Percentiles rank a stretch among this genome's conserved stretches.
These are phyloP conservation scores for Didymellaceae sp. DNA, from an alignment of 2,329 filamentous ascomycete species.

Conservation along the genomic window DNA sequence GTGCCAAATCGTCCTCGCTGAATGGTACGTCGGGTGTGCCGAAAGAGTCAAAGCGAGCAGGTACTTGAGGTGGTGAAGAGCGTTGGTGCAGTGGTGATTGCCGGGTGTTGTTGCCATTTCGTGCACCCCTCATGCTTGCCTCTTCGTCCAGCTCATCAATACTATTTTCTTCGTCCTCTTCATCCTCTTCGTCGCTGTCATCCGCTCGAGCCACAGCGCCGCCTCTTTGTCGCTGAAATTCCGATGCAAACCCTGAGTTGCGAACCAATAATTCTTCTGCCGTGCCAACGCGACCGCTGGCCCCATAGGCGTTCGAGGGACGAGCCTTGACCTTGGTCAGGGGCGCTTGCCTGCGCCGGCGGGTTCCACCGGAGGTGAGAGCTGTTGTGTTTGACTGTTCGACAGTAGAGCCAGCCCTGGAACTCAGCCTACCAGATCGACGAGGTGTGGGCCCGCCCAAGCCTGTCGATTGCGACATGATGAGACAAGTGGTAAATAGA, in stretches of 20 bases:
- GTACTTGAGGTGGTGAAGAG: constrained; percentile 3
- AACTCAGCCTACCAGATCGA: constrained; percentile 38
- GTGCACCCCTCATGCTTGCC: constrained; percentile 21
- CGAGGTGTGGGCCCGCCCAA: constrained; percentile 38
- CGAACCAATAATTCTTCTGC: constrained; percentile 38
- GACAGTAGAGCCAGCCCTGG: constrained; percentile 36
- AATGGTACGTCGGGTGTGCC: constrained; percentile 27
- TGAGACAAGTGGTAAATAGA: constrained; percentile 3
- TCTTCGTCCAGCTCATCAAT: constrained; percentile 24
- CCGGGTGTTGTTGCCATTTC: constrained; percentile 8
- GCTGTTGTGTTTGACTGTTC: constrained; percentile 31
- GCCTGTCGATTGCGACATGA: constrained; percentile 35
- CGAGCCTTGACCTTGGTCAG: constrained; percentile 41
- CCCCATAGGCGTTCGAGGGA: constrained; percentile 47
- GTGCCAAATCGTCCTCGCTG: constrained; percentile 30
- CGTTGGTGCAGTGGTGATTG: constrained; percentile 19
- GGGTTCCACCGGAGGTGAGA: constrained; percentile 23
- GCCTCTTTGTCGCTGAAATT: constrained; percentile 39
- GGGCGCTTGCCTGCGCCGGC: constrained; percentile 30
- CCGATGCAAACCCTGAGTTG: constrained; percentile 41
- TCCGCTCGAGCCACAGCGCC: constrained; percentile 35
- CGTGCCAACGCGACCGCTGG: constrained; percentile 40
- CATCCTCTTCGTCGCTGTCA: constrained; percentile 18
- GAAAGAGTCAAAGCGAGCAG: constrained; percentile 25
- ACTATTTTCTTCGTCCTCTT: constrained; percentile 22